These are phyloP conservation scores for Chlorella sorokiniana DNA, from an alignment of 139 green algal genomes.

Conservation along the genomic window DNA sequence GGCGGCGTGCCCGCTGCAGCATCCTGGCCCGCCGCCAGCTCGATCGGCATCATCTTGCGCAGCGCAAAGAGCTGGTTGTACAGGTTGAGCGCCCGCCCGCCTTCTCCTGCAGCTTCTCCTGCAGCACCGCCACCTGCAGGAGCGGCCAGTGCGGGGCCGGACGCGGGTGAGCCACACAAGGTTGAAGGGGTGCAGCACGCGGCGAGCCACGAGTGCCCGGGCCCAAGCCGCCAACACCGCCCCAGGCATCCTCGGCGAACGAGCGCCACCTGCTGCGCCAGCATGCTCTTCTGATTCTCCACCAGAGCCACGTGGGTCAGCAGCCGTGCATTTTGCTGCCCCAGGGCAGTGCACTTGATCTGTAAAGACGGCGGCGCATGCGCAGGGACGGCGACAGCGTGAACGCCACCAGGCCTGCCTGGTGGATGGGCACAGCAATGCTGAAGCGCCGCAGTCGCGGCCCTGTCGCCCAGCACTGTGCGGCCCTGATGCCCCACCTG, in stretches of 20 bases:
- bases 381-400: too few species aligned
- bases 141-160: too few species aligned
- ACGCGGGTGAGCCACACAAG: too few species aligned
- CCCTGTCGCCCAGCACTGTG: not conserved
- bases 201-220: too few species aligned
- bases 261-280: slow-evolving; percentile 39
- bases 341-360: slow-evolving; percentile 19
- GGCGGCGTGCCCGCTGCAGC: not conserved
- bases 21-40: slow-evolving; percentile 2
- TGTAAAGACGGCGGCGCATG: not conserved
- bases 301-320: slow-evolving; percentile 30
- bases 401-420: too few species aligned
- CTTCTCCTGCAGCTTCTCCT: slow-evolving; percentile 26
- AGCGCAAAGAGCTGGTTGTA: slow-evolving; percentile 22
- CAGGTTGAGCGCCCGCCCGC: slow-evolving; percentile 18
- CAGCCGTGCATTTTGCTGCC: slow-evolving; percentile 38
- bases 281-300: slow-evolving; percentile 38
- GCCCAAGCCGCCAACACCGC: too few species aligned
- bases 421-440: too few species aligned
- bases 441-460: too few species aligned
- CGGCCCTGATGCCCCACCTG: not conserved
- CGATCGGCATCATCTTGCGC: not conserved
- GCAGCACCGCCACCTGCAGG: slow-evolving; percentile 19
- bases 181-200: too few species aligned
- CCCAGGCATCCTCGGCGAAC: too few species aligned